These are phyloP conservation scores for Mimosa pudica DNA, from an alignment of 306 rosid genomes.

Conservation along the genomic window DNA sequence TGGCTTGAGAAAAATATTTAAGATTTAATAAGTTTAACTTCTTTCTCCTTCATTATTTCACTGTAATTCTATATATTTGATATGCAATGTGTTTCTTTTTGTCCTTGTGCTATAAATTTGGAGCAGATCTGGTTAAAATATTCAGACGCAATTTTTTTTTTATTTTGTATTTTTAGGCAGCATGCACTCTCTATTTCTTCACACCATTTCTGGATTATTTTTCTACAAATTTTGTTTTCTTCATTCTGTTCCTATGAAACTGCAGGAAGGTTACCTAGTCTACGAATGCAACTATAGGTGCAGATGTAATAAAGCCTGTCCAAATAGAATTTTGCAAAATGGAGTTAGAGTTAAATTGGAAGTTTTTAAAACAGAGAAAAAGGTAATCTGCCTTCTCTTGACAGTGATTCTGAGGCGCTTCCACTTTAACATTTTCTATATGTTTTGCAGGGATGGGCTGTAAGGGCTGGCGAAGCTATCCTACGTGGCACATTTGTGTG, in stretches of 20 bases:
- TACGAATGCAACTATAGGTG: constrained; percentile 90
- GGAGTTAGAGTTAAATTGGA: constrained; percentile 88
- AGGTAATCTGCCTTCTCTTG: constrained; percentile 51
- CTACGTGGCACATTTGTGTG: constrained; percentile 93
- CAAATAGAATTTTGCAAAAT: constrained; percentile 90
- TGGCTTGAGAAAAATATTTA: constrained; percentile 18
- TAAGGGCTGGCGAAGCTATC: constrained; percentile 88
- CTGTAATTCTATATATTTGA: neutral
- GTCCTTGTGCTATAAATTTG: constrained; percentile 21
- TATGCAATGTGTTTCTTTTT: constrained; percentile 3
- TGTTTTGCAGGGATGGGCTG: constrained; percentile 83
- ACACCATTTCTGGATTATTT: constrained; percentile 23
- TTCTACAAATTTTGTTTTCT: constrained; percentile 21
- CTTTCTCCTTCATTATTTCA: constrained; percentile 14
- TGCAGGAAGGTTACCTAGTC: constrained; percentile 98
- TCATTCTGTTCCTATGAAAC: constrained; percentile 32
- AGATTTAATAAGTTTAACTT: constrained; percentile 6
- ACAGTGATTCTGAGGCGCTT: constrained; percentile 33
- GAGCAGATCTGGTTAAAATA: constrained; percentile 5
- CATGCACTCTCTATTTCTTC: neutral
- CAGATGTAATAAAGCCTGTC: constrained; percentile 79
- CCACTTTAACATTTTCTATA: constrained; percentile 37
- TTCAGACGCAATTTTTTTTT: neutral
- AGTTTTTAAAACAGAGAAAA: constrained; percentile 82
- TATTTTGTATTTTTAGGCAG: constrained; percentile 6